Evolutionary conservation across 768 basidiomycete genomes (phyloP).

Genomic region (Tricholomella constricta): DNA sequence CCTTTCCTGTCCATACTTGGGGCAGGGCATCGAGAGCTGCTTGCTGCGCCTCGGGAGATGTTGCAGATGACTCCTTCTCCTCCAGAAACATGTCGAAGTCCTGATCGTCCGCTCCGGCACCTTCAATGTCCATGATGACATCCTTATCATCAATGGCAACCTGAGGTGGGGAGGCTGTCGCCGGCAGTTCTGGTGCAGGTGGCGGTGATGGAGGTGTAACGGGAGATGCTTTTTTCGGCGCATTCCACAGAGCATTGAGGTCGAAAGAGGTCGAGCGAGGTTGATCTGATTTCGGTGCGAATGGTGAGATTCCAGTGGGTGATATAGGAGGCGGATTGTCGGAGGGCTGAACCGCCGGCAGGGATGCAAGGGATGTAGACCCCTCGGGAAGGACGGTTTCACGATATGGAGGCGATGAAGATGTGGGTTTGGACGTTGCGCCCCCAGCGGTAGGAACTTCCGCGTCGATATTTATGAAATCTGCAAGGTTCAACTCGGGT

Average conservation of each 20-base stretch:
- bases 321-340: slow-evolving; percentile 24
- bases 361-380: slow-evolving; percentile 17
- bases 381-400: slow-evolving; percentile 14
- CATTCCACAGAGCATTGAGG: slow-evolving; percentile 71
- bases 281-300: slow-evolving; percentile 47
- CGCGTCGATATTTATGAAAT: slow-evolving; percentile 79
- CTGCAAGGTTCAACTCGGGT: slow-evolving; percentile 70
- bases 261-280: slow-evolving; percentile 63
- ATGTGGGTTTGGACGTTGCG: slow-evolving; percentile 21
- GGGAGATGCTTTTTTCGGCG: slow-evolving; percentile 37
- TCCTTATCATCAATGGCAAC: slow-evolving; percentile 38
- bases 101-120: slow-evolving; percentile 61
- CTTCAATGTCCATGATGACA: slow-evolving; percentile 46
- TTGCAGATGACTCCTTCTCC: slow-evolving; percentile 51
- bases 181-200: slow-evolving; percentile 14
- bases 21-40: slow-evolving; percentile 57
- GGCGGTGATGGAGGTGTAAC: slow-evolving; percentile 15
- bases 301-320: slow-evolving; percentile 48
- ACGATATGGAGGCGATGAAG: slow-evolving; percentile 8
- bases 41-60: slow-evolving; percentile 43
- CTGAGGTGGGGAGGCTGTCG: slow-evolving; percentile 25
- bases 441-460: slow-evolving; percentile 44
- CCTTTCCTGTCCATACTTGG: slow-evolving; percentile 76
- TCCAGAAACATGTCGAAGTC: slow-evolving; percentile 88
- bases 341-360: slow-evolving; percentile 10